Evolutionary conservation across 2,329 filamentous ascomycete genomes (phyloP).

Genomic region (Dryadomyces quercus-mongolicae): DNA sequence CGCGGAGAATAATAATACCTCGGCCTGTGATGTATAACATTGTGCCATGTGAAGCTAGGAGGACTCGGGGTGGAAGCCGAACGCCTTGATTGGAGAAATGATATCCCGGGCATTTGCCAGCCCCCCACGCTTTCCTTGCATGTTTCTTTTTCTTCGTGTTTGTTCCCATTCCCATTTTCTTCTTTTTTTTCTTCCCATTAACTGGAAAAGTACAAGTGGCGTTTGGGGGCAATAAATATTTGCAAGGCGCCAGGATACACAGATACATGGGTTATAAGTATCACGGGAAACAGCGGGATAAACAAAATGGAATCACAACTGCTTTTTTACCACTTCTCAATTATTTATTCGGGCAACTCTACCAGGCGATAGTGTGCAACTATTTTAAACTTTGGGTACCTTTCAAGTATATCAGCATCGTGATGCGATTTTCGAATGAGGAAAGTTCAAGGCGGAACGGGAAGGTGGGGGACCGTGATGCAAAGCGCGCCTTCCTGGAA

Average conservation of each 20-base stretch:
- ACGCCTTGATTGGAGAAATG: background rate
- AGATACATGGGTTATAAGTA: background rate
- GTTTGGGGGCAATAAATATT: background rate
- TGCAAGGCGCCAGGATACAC: background rate
- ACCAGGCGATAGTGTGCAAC: too few relatives aligned
- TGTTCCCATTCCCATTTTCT: background rate
- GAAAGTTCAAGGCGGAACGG: too few relatives aligned
- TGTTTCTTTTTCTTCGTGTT: background rate
- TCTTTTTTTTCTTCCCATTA: background rate
- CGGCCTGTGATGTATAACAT: background rate
- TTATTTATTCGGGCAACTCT: background rate
- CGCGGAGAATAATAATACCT: conserved; percentile 21
- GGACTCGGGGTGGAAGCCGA: too few relatives aligned
- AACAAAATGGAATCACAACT: background rate
- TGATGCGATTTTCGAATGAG: too few relatives aligned
- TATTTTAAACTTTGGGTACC: too few relatives aligned
- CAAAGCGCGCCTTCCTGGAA: too few relatives aligned
- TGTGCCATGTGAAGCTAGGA: background rate
- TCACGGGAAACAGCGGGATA: background rate
- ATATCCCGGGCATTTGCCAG: background rate
- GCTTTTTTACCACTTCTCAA: background rate
- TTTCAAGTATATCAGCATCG: too few relatives aligned
- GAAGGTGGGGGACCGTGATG: too few relatives aligned
- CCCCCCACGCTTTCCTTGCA: background rate
- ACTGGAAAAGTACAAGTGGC: background rate